These are phyloP conservation scores for Syncephalastrum monosporum DNA, from an alignment of 371 early-diverging fungal genomes.

Conservation along the genomic window DNA sequence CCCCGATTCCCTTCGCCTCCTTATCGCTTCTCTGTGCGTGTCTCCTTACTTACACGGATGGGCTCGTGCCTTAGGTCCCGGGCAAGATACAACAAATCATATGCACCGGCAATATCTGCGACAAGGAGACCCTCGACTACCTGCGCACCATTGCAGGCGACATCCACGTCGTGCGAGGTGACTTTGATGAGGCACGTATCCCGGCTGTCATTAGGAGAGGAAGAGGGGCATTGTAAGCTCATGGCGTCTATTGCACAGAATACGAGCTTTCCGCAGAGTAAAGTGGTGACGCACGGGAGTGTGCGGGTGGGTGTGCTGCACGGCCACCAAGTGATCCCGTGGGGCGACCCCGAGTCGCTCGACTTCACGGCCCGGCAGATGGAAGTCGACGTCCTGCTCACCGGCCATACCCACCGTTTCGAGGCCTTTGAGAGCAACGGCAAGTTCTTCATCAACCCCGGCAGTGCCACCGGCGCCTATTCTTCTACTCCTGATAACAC, in stretches of 20 bases:
- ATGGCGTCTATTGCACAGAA: constrained; percentile 32
- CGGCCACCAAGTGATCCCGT: constrained; percentile 90
- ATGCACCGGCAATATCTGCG: constrained; percentile 87
- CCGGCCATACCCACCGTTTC: constrained; percentile 87
- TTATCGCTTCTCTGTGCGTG: no score
- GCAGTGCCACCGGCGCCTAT: constrained; percentile 91
- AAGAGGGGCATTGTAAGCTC: background rate
- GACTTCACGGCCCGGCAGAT: constrained; percentile 80
- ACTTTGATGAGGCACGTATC: constrained; percentile 72
- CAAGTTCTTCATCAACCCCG: constrained; percentile 91
- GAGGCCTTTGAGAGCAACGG: constrained; percentile 90
- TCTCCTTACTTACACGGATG: no score
- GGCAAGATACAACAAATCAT: constrained; percentile 96
- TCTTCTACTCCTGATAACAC: constrained; percentile 40
- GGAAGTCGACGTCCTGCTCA: constrained; percentile 88
- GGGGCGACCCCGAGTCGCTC: constrained; percentile 82
- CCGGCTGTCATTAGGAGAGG: background rate
- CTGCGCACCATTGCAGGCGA: constrained; percentile 82
- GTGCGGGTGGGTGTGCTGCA: constrained; percentile 84
- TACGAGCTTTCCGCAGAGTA: constrained; percentile 60
- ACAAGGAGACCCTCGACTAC: constrained; percentile 83
- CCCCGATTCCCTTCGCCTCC: background rate
- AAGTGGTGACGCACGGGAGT: constrained; percentile 73
- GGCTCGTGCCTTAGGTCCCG: constrained; percentile 58
- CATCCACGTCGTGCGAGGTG: constrained; percentile 80